These are phyloP conservation scores for Magnusiomyces ingens DNA, from an alignment of 1,139 yeast genomes.

Conservation along the genomic window DNA sequence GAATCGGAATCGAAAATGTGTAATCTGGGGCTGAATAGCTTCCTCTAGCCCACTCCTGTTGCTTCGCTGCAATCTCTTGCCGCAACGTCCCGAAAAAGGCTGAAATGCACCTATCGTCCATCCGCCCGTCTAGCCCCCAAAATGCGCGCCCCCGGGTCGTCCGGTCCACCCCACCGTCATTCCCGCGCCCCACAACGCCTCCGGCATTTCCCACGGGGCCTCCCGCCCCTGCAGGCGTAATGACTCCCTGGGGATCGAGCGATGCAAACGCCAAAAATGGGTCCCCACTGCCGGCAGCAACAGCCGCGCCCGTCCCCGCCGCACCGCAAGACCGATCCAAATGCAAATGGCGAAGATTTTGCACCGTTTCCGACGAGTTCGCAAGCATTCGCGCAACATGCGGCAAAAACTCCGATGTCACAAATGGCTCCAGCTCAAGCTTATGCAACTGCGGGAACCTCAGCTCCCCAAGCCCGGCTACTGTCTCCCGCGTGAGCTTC, in stretches of 20 bases:
- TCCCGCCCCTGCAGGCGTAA: conserved; percentile 6
- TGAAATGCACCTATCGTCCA: conserved; percentile 11
- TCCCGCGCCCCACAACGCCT: conserved; percentile 1
- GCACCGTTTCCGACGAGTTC: conserved; percentile 16
- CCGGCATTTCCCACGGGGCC: conserved; percentile 4
- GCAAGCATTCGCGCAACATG: conserved; percentile 19
- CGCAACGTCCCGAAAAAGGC: conserved; percentile 19
- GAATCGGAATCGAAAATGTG: not conserved
- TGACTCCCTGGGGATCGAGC: conserved; percentile 14
- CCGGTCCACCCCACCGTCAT: not conserved
- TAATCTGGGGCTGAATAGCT: not conserved
- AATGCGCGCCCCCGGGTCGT: conserved; percentile 2
- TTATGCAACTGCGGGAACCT: conserved; percentile 18
- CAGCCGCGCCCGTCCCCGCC: not conserved
- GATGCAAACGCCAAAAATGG: conserved; percentile 21
- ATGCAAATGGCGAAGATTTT: conserved; percentile 15
- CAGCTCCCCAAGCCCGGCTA: conserved; percentile 2
- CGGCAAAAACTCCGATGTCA: conserved; percentile 16
- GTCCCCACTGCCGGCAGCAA: not conserved
- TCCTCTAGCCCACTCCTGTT: not conserved
- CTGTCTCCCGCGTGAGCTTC: conserved; percentile 14
- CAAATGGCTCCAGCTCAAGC: conserved; percentile 20
- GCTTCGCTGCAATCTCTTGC: not conserved
- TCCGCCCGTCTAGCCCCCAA: conserved; percentile 8
- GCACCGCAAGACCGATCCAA: conserved; percentile 17